Conservation (phyloP, 1,139 yeast genomes). For the Candida pseudoviswanathii region DNA sequence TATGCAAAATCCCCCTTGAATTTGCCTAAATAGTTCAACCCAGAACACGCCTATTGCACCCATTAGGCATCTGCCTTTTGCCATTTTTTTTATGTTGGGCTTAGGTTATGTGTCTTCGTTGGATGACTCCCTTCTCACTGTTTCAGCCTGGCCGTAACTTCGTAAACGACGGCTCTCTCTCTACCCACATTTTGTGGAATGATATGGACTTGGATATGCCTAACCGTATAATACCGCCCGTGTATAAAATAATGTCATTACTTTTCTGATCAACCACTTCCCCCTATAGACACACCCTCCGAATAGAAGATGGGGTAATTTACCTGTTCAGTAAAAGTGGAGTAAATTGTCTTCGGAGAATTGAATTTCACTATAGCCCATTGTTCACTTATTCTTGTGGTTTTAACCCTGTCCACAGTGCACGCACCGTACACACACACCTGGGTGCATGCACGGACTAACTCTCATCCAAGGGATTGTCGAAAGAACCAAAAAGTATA, state of each 20-base stretch:
- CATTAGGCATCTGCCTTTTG: neutral
- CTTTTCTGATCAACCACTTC: neutral
- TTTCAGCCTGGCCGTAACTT: too few relatives aligned
- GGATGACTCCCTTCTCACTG: neutral
- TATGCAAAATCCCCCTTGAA: constrained; percentile 3
- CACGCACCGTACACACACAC: too few relatives aligned
- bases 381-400: neutral
- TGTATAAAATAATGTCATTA: neutral
- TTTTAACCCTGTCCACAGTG: neutral
- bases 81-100: neutral
- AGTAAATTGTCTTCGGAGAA: constrained; percentile 1
- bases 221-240: neutral
- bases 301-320: neutral
- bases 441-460: too few relatives aligned
- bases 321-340: constrained; percentile 2
- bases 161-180: too few relatives aligned
- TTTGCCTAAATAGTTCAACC: neutral
- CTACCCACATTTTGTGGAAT: too few relatives aligned
- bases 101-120: too few relatives aligned
- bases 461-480: too few relatives aligned
- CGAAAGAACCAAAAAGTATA: too few relatives aligned
- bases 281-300: too few relatives aligned
- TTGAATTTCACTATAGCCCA: neutral
- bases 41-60: too few relatives aligned
- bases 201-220: too few relatives aligned